These are phyloP conservation scores for Phytophthora capsici DNA, from an alignment of 352 stramenopile genomes.

Conservation along the genomic window DNA sequence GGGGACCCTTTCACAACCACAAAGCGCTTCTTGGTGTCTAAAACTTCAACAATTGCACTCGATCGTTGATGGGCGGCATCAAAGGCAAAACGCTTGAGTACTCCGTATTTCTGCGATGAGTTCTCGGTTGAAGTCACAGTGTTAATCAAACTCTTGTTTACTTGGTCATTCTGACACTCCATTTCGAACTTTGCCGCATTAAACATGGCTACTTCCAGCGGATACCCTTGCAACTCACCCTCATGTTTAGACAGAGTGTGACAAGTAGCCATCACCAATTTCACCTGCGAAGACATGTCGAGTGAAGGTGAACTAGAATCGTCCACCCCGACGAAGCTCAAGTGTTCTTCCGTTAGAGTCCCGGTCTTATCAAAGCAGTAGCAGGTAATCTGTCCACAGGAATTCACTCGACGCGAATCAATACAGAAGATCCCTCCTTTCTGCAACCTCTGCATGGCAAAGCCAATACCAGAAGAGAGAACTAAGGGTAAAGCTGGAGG, in stretches of 20 bases:
- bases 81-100: constrained; percentile 63
- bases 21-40: constrained; percentile 40
- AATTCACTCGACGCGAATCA: constrained; percentile 55
- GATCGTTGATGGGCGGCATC: constrained; percentile 58
- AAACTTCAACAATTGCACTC: constrained; percentile 51
- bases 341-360: constrained; percentile 56
- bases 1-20: constrained; percentile 66
- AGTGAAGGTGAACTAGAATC: constrained; percentile 3
- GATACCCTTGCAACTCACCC: constrained; percentile 46
- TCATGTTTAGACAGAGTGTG: constrained; percentile 46
- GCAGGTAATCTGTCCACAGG: constrained; percentile 55
- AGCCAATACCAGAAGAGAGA: constrained; percentile 51
- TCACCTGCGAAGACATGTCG: constrained; percentile 22
- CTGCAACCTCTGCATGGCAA: constrained; percentile 47
- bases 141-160: constrained; percentile 28
- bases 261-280: constrained; percentile 54
- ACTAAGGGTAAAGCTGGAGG: constrained; percentile 56
- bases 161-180: constrained; percentile 16
- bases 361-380: constrained; percentile 80
- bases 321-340: constrained; percentile 51
- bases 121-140: constrained; percentile 36
- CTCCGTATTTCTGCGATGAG: constrained; percentile 32
- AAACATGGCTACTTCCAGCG: constrained; percentile 65
- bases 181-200: constrained; percentile 38
- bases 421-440: constrained; percentile 47